Evolutionary conservation across 2,329 filamentous ascomycete species (phyloP), one percentile per base, ranked within the genome.

Genomic region (Epichloe baconii): DNA sequence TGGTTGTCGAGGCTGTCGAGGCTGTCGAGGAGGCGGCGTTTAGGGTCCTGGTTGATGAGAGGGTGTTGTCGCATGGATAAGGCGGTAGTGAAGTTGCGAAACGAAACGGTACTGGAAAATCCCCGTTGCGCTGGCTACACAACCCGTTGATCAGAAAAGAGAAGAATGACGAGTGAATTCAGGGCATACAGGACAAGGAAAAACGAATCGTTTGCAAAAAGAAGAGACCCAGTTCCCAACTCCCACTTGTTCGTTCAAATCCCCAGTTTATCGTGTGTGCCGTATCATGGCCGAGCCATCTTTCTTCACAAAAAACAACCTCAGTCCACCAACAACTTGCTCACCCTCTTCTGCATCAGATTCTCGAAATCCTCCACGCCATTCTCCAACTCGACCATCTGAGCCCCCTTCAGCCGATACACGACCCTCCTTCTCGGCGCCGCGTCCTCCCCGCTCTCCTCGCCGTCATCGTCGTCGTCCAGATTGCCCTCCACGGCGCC

Each of bases 311-410:
- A n/a, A 14, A 14, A 8, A 31, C 12, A 42, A 48, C 11, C 44
- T 50, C 46, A 51, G 6, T 36, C 15, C 15, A 41, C 26, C 47
- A 74, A 59, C 52, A 76, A 54, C 56, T 70, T 76, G 54, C 58
- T 65, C 17, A 79, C 79, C 54, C 75, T 71, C 67, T 75, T 83
- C 62, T 82, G 77, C 62, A 86, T 71, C 45, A 75, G 70, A 49
- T 73, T 66, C 64, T 85, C 83, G 64, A 87, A 88, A 60, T 80
- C 75, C 44, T 76, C 71, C 52, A 86, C 82, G 0, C 84, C 83
- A 7, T 73, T 72, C 49, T 76, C 67, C 57, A 86, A 66, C 45
- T 71, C 66, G 26, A 65, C 69, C 68, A 87, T 62, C 55, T 71
- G 74, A 0, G 82, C 82, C 2, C 66, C 69, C 48, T 76, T 79